Evolutionary conservation across 306 rosid genomes (phyloP).

Genomic region (Dryas alaskensis): DNA sequence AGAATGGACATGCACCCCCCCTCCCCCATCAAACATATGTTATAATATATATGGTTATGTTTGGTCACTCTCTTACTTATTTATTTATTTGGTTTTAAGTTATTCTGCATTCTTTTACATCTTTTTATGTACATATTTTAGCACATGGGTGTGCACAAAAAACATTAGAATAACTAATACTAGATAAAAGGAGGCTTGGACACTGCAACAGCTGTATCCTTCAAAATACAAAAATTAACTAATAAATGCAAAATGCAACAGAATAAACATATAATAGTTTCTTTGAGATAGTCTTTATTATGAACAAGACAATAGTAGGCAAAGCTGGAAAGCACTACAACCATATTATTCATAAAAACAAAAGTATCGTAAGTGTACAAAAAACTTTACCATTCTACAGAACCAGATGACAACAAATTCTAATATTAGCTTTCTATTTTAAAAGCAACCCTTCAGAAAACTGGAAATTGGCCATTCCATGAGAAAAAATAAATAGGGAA

Average conservation of each 20-base stretch:
- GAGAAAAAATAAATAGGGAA: not conserved
- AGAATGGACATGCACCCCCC: too few species aligned
- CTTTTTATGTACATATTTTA: not conserved
- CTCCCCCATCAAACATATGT: too few species aligned
- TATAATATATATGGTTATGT: too few species aligned
- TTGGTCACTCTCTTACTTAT: not conserved
- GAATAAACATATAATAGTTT: not conserved
- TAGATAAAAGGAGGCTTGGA: constrained; percentile 3
- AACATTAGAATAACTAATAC: not conserved
- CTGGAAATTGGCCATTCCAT: not conserved
- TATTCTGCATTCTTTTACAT: not conserved
- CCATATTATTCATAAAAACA: not conserved
- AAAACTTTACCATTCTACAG: not conserved
- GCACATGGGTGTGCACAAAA: not conserved
- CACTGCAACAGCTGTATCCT: not conserved
- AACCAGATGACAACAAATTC: not conserved
- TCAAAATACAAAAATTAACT: not conserved
- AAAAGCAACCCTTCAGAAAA: not conserved
- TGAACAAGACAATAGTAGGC: not conserved
- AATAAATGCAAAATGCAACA: not conserved
- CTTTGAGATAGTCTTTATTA: not conserved
- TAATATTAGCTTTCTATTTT: not conserved
- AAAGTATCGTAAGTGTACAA: not conserved
- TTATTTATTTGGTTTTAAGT: not conserved
- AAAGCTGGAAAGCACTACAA: not conserved